These are phyloP conservation scores for Boletus reticuloceps DNA, from an alignment of 768 basidiomycete species.

Conservation along the genomic window DNA sequence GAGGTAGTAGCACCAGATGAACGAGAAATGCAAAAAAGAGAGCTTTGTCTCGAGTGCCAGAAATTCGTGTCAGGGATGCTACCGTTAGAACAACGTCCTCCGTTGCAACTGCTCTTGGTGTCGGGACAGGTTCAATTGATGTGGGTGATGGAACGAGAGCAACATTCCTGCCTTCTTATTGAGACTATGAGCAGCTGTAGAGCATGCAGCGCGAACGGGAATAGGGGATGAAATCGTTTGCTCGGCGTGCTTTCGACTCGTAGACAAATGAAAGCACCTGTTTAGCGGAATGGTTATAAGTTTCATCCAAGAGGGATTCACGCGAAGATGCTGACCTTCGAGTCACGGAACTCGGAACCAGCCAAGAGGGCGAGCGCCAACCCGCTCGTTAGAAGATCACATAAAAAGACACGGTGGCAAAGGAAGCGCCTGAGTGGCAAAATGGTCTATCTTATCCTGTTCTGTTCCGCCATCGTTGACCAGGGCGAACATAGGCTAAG, in stretches of 20 bases:
- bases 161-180: not conserved
- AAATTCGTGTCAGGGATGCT: slow-evolving; percentile 4
- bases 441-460: slow-evolving; percentile 3
- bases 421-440: slow-evolving; percentile 35
- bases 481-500: slow-evolving; percentile 67
- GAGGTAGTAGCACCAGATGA: slow-evolving; percentile 38
- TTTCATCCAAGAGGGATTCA: not conserved
- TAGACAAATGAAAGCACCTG: slow-evolving; percentile 64
- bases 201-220: slow-evolving; percentile 5
- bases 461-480: slow-evolving; percentile 49
- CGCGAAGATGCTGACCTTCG: slow-evolving; percentile 43
- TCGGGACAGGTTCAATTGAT: not conserved
- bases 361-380: slow-evolving; percentile 51
- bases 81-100: slow-evolving; percentile 11
- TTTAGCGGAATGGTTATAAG: not conserved
- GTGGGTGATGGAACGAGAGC: not conserved
- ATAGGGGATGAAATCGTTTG: slow-evolving; percentile 13
- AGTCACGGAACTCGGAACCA: slow-evolving; percentile 58
- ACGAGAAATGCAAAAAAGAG: slow-evolving; percentile 39
- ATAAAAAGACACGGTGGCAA: slow-evolving; percentile 49
- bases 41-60: slow-evolving; percentile 3
- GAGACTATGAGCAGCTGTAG: slow-evolving; percentile 12
- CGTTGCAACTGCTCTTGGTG: not conserved
- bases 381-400: slow-evolving; percentile 45
- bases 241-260: slow-evolving; percentile 34